phyloP scores from a whole-genome alignment of 2,329 filamentous ascomycete species.

The Capronia epimyces region DNA sequence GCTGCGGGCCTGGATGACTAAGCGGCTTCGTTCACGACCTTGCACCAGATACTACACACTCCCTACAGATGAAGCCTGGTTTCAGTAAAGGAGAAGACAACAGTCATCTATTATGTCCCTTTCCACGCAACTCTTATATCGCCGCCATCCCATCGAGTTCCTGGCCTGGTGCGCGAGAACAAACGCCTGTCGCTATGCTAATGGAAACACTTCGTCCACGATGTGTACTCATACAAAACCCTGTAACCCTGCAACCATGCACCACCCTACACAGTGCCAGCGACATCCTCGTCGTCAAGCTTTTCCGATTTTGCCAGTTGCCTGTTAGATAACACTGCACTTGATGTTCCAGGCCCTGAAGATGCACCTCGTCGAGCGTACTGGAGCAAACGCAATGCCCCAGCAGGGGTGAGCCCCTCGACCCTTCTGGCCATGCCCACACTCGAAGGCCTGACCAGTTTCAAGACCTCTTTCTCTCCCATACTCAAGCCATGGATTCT shows the following conservation, averaged over 20 bases:
- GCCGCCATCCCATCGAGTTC: too few species aligned
- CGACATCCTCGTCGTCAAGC: slow-evolving; percentile 1
- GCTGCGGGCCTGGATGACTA: not conserved
- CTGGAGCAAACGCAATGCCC: slow-evolving; percentile 41
- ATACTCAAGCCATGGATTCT: slow-evolving; percentile 67
- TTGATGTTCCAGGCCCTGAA: not conserved
- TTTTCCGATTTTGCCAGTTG: slow-evolving; percentile 3
- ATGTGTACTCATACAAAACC: not conserved
- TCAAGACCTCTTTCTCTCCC: slow-evolving; percentile 69
- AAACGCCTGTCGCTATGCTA: not conserved
- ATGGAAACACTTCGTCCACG: not conserved
- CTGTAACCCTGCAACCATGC: not conserved
- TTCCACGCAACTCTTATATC: too few species aligned
- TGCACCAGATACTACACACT: too few species aligned
- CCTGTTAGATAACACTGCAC: not conserved
- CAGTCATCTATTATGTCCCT: too few species aligned
- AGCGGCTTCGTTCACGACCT: not conserved
- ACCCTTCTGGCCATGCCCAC: slow-evolving; percentile 82
- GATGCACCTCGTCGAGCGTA: slow-evolving; percentile 34
- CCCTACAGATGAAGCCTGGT: too few species aligned
- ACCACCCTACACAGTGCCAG: slow-evolving; percentile 3
- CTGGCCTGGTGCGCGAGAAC: not conserved
- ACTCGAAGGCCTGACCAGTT: slow-evolving; percentile 68
- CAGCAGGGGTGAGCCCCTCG: slow-evolving; percentile 60
- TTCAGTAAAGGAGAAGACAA: too few species aligned